Percentiles rank a stretch among this genome's conserved stretches.
These are phyloP conservation scores for Rhodotorula diobovata DNA, from an alignment of 768 basidiomycete genomes.

Conservation along the genomic window DNA sequence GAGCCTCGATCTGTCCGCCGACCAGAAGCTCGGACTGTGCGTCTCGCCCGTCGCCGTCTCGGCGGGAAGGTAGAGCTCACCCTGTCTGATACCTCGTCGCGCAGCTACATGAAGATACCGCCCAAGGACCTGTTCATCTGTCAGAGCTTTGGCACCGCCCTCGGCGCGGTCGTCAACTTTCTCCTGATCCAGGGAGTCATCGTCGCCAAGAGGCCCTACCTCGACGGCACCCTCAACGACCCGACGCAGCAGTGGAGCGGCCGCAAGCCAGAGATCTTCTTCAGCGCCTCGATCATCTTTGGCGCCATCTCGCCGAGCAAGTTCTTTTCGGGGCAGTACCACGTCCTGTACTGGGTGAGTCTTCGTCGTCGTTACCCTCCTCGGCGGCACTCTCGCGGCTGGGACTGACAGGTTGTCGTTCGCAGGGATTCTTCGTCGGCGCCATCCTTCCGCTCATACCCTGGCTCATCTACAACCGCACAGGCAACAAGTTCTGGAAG, in stretches of 20 bases:
- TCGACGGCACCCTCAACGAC: constrained; percentile 43
- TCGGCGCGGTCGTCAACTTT: constrained; percentile 45
- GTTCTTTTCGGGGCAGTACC: constrained; percentile 45
- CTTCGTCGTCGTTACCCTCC: too few species aligned
- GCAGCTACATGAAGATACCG: constrained; percentile 39
- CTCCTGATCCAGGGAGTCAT: constrained; percentile 42
- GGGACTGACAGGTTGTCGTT: neutral
- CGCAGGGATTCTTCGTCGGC: constrained; percentile 41
- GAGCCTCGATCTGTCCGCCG: constrained; percentile 40
- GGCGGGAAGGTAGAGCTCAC: too few species aligned
- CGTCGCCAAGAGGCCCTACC: constrained; percentile 42
- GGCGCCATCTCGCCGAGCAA: constrained; percentile 13
- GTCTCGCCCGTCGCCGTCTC: neutral
- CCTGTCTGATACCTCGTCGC: too few species aligned
- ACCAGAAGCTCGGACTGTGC: constrained; percentile 45
- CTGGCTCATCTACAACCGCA: constrained; percentile 36
- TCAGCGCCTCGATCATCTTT: constrained; percentile 33
- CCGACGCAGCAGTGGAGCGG: constrained; percentile 43
- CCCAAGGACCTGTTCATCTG: constrained; percentile 42
- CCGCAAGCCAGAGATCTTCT: constrained; percentile 36
- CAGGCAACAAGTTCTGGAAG: constrained; percentile 33
- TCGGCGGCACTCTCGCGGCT: too few species aligned
- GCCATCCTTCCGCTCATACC: constrained; percentile 41
- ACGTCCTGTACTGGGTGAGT: constrained; percentile 37
- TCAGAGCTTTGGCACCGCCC: constrained; percentile 40